Conservation (phyloP, 805 yeast species). For the Ogataea dorogensis region DNA sequence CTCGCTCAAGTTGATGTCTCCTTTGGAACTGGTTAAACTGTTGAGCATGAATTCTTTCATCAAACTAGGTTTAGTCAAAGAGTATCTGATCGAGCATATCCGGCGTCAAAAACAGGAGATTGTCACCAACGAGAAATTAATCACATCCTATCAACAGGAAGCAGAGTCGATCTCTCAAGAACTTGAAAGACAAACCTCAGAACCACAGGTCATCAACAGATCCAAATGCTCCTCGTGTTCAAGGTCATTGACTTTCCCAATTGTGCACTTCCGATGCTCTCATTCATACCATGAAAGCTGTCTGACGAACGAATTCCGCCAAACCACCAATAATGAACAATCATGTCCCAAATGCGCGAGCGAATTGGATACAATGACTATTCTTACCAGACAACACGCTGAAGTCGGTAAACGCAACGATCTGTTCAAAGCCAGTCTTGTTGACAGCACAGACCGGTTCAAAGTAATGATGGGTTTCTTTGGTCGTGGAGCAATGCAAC, state of each 20-base stretch:
- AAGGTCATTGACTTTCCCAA: conserved; percentile 68
- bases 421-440: conserved; percentile 56
- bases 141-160: conserved; percentile 66
- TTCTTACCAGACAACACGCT: conserved; percentile 57
- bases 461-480: conserved; percentile 76
- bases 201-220: conserved; percentile 56
- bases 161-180: conserved; percentile 52
- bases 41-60: conserved; percentile 63
- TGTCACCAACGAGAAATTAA: conserved; percentile 62
- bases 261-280: conserved; percentile 78
- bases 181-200: conserved; percentile 47
- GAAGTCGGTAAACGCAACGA: conserved; percentile 62
- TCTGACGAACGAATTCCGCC: conserved; percentile 25
- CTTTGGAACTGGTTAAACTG: conserved; percentile 73
- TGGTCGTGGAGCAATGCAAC: conserved; percentile 84
- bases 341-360: conserved; percentile 74
- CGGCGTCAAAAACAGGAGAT: conserved; percentile 62
- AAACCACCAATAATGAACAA: conserved; percentile 14
- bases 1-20: conserved; percentile 55
- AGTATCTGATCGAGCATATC: conserved; percentile 61
- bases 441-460: conserved; percentile 59
- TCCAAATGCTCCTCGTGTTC: conserved; percentile 66
- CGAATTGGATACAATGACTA: conserved; percentile 65
- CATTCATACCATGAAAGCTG: conserved; percentile 89
- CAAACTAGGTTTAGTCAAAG: conserved; percentile 60